Percentiles rank a stretch among this genome's conserved stretches.
Conservation (phyloP, 192 early-diverging fungal genomes). For the Entophlyctis luteolus region DNA sequence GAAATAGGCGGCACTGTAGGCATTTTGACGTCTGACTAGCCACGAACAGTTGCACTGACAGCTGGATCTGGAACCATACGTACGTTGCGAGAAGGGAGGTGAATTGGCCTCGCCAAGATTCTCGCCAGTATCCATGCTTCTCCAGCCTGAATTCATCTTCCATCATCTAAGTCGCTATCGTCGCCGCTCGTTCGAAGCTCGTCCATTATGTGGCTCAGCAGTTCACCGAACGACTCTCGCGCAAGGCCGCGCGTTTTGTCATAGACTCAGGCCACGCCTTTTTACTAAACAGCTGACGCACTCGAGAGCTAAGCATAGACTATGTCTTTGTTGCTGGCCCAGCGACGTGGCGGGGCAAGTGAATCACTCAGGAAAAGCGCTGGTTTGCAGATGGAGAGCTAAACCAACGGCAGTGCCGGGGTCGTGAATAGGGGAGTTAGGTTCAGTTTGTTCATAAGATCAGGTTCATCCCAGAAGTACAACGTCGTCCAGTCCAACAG, state of each 20-base stretch:
- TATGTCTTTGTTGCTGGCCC: not conserved
- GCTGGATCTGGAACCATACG: too few relatives aligned
- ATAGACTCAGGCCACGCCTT: slow-evolving; percentile 19
- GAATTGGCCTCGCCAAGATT: not conserved
- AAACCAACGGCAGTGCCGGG: too few relatives aligned
- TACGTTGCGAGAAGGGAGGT: too few relatives aligned
- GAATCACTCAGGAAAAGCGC: not conserved
- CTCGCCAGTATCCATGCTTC: slow-evolving; percentile 18
- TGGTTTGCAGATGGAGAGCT: too few relatives aligned
- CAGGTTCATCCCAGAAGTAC: too few relatives aligned
- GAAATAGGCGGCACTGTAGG: not conserved
- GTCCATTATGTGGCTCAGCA: slow-evolving; percentile 28
- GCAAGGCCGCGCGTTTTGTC: slow-evolving; percentile 28
- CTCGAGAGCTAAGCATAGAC: not conserved
- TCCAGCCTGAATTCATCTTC: slow-evolving; percentile 40
- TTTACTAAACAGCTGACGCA: slow-evolving; percentile 13
- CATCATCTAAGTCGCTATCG: not conserved
- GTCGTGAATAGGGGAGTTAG: too few relatives aligned
- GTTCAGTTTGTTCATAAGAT: too few relatives aligned
- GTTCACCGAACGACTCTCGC: slow-evolving; percentile 26
- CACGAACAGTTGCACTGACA: not conserved
- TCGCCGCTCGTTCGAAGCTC: not conserved
- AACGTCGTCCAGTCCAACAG: too few relatives aligned
- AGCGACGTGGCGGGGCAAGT: not conserved
- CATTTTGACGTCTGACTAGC: not conserved